These are phyloP conservation scores for Agarophyton chilense DNA, from an alignment of 23 red algal species.

Conservation along the genomic window DNA sequence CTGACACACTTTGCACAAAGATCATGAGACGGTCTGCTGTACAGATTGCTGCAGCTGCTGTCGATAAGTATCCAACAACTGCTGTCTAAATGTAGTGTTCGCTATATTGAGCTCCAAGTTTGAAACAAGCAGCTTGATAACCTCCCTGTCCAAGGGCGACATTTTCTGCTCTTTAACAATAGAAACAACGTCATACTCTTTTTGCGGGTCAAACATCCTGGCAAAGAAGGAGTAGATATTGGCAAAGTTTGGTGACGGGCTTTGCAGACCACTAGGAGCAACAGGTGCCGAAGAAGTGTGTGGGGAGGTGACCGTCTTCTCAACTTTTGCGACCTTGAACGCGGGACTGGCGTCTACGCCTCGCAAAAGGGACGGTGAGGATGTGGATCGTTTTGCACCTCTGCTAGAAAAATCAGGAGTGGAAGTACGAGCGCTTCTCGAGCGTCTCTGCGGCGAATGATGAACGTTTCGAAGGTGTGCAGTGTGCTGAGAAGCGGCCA, in stretches of 20 bases:
- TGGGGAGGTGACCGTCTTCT: background rate
- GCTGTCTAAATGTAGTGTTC: conserved; percentile 50
- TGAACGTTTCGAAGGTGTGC: background rate
- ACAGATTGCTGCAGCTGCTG: conserved; percentile 55
- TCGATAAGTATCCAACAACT: conserved; percentile 79
- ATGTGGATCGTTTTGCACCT: background rate
- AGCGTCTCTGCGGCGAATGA: background rate
- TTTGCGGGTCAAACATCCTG: conserved; percentile 79
- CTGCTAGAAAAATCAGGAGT: background rate
- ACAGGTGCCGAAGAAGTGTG: background rate
- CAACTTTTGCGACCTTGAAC: conserved; percentile 19
- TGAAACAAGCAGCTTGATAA: conserved; percentile 71
- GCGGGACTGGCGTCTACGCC: background rate
- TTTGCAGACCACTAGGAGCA: background rate
- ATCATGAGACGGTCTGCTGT: conserved; percentile 44
- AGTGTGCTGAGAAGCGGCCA: conserved; percentile 16
- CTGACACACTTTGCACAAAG: background rate
- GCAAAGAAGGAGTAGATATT: conserved; percentile 85
- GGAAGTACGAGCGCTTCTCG: background rate
- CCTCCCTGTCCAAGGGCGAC: conserved; percentile 74
- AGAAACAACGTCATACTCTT: conserved; percentile 35
- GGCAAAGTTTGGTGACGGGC: conserved; percentile 67
- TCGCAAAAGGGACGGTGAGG: background rate
- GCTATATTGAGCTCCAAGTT: conserved; percentile 82
- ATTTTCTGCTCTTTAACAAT: conserved; percentile 33